These are phyloP conservation scores for Fraxinus sp. DNA, from an alignment of 305 asterid species.

Conservation along the genomic window DNA sequence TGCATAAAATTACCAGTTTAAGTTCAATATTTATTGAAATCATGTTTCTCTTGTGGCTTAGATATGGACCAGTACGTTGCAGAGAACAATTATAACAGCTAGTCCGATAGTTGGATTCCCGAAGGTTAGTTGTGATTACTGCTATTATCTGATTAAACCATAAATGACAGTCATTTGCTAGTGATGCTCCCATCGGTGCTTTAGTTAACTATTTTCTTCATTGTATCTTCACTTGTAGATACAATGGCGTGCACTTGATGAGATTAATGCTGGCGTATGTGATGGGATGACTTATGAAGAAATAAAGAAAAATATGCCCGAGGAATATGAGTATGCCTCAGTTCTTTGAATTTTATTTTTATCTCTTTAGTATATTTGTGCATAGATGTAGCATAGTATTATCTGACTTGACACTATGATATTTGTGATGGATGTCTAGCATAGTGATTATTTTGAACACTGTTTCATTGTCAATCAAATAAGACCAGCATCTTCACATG, in stretches of 20 bases:
- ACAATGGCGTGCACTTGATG: conserved; percentile 99
- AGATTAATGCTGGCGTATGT: conserved; percentile 91
- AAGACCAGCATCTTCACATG: not conserved
- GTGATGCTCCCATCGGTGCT: conserved; percentile 16
- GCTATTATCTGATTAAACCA: conserved; percentile 14
- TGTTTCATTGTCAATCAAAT: not conserved
- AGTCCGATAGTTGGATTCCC: conserved; percentile 88
- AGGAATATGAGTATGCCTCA: conserved; percentile 80
- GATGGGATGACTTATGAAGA: conserved; percentile 98
- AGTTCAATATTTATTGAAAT: conserved; percentile 17
- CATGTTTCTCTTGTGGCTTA: conserved; percentile 35
- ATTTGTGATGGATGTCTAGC: conserved; percentile 5
- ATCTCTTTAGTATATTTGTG: not conserved
- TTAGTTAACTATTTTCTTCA: conserved; percentile 13
- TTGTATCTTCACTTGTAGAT: conserved; percentile 45
- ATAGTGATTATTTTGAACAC: conserved; percentile 3
- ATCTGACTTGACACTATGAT: conserved; percentile 13
- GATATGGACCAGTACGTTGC: conserved; percentile 99
- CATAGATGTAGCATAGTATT: not conserved
- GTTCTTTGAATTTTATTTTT: conserved; percentile 17
- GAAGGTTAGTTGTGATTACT: conserved; percentile 51
- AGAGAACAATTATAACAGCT: conserved; percentile 91
- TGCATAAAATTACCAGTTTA: conserved; percentile 14
- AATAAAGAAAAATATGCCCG: conserved; percentile 96
- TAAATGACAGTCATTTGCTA: conserved; percentile 9